These are phyloP conservation scores for Colletotrichum coccodes DNA, from an alignment of 2,329 filamentous ascomycete species.

Conservation along the genomic window DNA sequence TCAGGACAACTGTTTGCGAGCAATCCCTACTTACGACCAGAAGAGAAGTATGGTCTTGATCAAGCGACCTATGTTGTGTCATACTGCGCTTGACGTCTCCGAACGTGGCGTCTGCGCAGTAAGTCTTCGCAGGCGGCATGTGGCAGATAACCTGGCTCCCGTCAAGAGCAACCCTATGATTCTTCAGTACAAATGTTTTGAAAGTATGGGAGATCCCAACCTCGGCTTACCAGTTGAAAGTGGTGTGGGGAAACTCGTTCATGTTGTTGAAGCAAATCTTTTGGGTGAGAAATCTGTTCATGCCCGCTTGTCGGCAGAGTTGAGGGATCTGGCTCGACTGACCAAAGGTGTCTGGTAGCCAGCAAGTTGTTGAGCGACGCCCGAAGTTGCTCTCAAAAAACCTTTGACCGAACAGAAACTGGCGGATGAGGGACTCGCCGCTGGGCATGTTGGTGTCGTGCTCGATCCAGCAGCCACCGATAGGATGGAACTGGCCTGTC, in stretches of 20 bases:
- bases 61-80: conserved; percentile 73
- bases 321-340: conserved; percentile 76
- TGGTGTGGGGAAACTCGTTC: conserved; percentile 78
- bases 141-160: conserved; percentile 77
- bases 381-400: conserved; percentile 76
- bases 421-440: conserved; percentile 73
- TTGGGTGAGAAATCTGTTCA: conserved; percentile 76
- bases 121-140: conserved; percentile 75
- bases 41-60: conserved; percentile 71
- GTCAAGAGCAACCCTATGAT: conserved; percentile 64
- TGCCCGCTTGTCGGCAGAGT: conserved; percentile 72
- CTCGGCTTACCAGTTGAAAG: conserved; percentile 67
- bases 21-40: conserved; percentile 54
- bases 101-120: conserved; percentile 73
- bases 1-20: no score
- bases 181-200: background rate
- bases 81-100: conserved; percentile 73
- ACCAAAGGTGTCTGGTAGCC: conserved; percentile 77
- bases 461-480: conserved; percentile 77
- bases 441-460: conserved; percentile 77
- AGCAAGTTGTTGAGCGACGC: conserved; percentile 71
- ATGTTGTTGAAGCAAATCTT: conserved; percentile 81
- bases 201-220: background rate
- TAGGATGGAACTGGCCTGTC: conserved; percentile 72
- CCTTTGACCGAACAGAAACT: conserved; percentile 75